phyloP scores from a whole-genome alignment of 1,284 basidiomycete species.

The Phenoliferia sp. region DNA sequence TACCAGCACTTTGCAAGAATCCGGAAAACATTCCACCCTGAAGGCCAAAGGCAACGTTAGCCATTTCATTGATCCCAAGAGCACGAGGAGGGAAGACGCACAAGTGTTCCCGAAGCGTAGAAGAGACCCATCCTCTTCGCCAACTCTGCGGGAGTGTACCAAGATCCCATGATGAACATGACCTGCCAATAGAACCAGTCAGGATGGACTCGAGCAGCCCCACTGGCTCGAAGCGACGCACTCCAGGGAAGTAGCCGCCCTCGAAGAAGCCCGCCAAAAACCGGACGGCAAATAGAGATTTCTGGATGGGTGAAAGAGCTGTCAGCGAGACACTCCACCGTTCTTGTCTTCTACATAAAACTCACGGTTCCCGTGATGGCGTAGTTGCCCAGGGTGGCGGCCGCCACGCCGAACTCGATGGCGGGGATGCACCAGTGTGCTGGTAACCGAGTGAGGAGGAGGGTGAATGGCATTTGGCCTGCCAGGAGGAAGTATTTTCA shows the following conservation, averaged over 20 bases:
- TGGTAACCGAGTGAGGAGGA: slow-evolving; percentile 39
- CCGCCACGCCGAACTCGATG: slow-evolving; percentile 40
- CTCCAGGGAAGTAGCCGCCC: slow-evolving; percentile 17
- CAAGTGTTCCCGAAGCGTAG: slow-evolving; percentile 41
- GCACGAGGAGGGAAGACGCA: slow-evolving; percentile 35
- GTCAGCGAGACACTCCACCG: background rate
- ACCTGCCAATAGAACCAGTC: background rate
- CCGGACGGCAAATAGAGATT: slow-evolving; percentile 22
- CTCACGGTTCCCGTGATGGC: slow-evolving; percentile 14
- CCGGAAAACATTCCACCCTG: slow-evolving; percentile 56
- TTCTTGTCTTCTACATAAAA: background rate
- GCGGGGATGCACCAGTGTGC: slow-evolving; percentile 38
- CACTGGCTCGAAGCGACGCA: background rate
- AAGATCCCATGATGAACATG: slow-evolving; percentile 58
- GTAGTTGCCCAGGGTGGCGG: slow-evolving; percentile 38
- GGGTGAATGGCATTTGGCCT: slow-evolving; percentile 36
- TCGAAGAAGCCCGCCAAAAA: slow-evolving; percentile 28
- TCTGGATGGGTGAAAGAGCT: background rate
- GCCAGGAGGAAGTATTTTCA: no score
- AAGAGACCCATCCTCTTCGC: slow-evolving; percentile 68
- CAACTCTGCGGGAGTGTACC: slow-evolving; percentile 64
- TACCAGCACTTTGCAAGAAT: slow-evolving; percentile 54
- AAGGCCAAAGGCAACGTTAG: slow-evolving; percentile 43
- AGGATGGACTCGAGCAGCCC: background rate
- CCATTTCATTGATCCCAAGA: background rate